Base-by-base conservation (phyloP, 2,329 filamentous ascomycete species). In the Zopfia rhizophila region DNA sequence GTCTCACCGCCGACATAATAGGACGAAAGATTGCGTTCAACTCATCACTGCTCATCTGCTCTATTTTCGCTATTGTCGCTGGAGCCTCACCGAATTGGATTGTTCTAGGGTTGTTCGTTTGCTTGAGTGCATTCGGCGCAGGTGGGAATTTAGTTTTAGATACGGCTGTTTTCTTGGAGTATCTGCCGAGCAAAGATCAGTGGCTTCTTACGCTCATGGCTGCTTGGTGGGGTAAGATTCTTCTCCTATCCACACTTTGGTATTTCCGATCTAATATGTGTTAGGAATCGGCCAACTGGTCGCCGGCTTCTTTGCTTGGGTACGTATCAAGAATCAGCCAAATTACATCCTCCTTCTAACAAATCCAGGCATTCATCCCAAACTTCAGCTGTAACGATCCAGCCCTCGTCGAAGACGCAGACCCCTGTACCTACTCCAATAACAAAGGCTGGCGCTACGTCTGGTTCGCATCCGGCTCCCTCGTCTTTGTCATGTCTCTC, bases 21-120 rank as follows among this genome's bases (percentile, higher is more conserved):
- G 87, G 86, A 5, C 78, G 87, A 30, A 81, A 82, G 51, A 83
- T 82, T 54, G 86, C 87, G 4, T 90, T 90, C 73, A 89, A 89
- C 58, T 71, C 82, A 16, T 84, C 83, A 2, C 74, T 89, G 8
- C 78, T 89, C 57, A 75, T 88, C 45, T 85, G 81, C 59, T 81
- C 82, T 3, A 64, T 83, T 5, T 84, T 86, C 36, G 80, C 80
- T 21, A 82, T 89, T 41, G 72, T 88, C 1, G 87, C 86, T 1
- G 88, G 87, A 3, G 83, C 82, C 1, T 79, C 83, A 47, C 87
- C 87, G 2, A 87, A 78, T 52, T 91, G 86, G 85, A 72, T 80
- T 2, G 79, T 82, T 0, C 75, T 90, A 10, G 85, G 82, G 0
- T 67, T 87, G 16, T 88, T 89, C 60, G 78, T 87, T 21, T 80